Evolutionary conservation across 2,329 filamentous ascomycete species (phyloP), one percentile per base, ranked within the genome.

Genomic region (Arthroderma sp.): DNA sequence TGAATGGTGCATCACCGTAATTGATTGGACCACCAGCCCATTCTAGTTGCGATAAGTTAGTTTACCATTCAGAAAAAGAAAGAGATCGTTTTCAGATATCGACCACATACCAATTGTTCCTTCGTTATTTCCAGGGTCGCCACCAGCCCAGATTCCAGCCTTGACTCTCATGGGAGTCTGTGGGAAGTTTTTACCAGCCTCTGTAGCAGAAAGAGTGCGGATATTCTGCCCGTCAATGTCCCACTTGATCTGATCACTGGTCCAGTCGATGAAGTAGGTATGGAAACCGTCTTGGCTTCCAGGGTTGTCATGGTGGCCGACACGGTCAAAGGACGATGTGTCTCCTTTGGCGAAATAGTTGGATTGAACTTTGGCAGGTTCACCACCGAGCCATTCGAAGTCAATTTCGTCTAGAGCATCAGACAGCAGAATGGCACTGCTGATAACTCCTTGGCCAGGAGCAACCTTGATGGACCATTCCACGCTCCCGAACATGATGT

Each of bases 401-500:
- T 98, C 91, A 58, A 98, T 94, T 69, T 98, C 91, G 64, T 98
- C 91, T 38, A 95, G 75, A 56, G 78, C 77, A 62, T 96, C 89
- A 9, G 88, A 95, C 66, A 94, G 81, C 52, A 98, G 70, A 6
- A 98, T 86, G 8, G 91, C 75, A 38, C 86, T 91, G 63, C 85
- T 94, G 52, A 98, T 88, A 55, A 98, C 95, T 48, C 91, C 91
- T 6, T 77, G 80, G 5, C 91, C 91, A 0, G 87, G 81, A 6
- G 91, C 87, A 28, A 85, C 80, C 66, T 89, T 88, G 70, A 95
- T 74, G 30, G 78, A 81, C 53, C 88, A 77, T 52, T 94, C 83
- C 58, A 95, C 84, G 51, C 81, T 83, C 53, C 91, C 91, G 62
- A 95, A 98, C 91, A 98, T 96, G 69, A 98, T 94, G 72, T 95